Evolutionary conservation across 176 grass and related monocot genomes (phyloP), one percentile per base, ranked within the genome.

Genomic region (Carex parvula): DNA sequence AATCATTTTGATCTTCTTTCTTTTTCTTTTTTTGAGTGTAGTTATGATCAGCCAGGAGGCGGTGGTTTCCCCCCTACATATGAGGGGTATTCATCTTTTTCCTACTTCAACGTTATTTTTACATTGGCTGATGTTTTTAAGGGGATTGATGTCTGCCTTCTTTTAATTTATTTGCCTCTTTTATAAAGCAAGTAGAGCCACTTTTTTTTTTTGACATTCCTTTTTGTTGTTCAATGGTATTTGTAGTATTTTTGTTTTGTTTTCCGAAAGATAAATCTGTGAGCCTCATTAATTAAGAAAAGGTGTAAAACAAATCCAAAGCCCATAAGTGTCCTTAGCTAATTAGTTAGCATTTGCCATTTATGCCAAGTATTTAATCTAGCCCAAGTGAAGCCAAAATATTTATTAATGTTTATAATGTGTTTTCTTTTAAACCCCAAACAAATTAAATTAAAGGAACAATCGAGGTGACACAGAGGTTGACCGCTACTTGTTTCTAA

Each of bases 51-150:
- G 41, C 55, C 53, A 60, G 15, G 53, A 20, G 29, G 18, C 16
- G 7, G 35, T 53, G 18, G 12, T 65, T 82, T 46, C 42, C 84
- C 61, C 79, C 24, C 86, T 77, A 87, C 92, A 85, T 84, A 73
- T 82, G 67, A 81, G 75, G 33, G 64, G 81, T 83, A 83, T 83
- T 14, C 41, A 83, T 68, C 37, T 8, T 81, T 68, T 83, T 33
- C 24, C 26, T 4, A 16, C 16, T 16, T 32, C 73, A 35, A 35
- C 2, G 13, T 18, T 78, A 57, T 33, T 18, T 35, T 54, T 56
- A 8, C 56, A 12, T 71, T 1, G 2, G 0, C 21, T 42, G 67
- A 7, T 44, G 37, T 8, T 71, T 16, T 0, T 18, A 71, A 71
- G 22, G 7, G 18, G 60, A 62, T 57, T 57, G 26, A 42, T 78